These are phyloP conservation scores for Diplocarpon mali DNA, from an alignment of 2,329 filamentous ascomycete genomes.

Conservation along the genomic window DNA sequence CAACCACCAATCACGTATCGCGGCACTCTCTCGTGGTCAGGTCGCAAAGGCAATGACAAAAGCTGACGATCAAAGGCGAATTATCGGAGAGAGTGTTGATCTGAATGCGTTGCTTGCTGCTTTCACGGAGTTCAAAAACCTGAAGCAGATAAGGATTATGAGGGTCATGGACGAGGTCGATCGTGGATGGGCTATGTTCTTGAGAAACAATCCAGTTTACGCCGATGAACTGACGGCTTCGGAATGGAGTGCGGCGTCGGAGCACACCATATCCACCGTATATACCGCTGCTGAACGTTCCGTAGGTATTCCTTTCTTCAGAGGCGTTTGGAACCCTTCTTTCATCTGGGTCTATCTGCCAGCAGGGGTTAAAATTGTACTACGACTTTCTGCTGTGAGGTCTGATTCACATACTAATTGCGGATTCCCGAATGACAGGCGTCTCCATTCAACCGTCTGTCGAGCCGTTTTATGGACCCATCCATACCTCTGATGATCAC, in stretches of 20 bases:
- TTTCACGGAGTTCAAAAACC: slow-evolving; percentile 39
- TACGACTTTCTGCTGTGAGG: too few relatives aligned
- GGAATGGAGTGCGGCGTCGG: slow-evolving; percentile 51
- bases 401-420: too few relatives aligned
- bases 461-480: slow-evolving; percentile 49
- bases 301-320: slow-evolving; percentile 25
- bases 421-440: neutral
- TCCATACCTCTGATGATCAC: slow-evolving; percentile 43
- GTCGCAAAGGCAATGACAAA: slow-evolving; percentile 14
- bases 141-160: slow-evolving; percentile 55
- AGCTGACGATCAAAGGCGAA: slow-evolving; percentile 18
- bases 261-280: slow-evolving; percentile 48
- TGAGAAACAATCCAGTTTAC: slow-evolving; percentile 36
- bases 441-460: slow-evolving; percentile 14
- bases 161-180: slow-evolving; percentile 50
- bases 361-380: too few relatives aligned
- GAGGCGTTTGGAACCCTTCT: neutral
- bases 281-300: slow-evolving; percentile 45
- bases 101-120: slow-evolving; percentile 15
- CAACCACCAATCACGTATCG: neutral
- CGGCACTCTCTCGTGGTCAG: slow-evolving; percentile 7
- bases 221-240: slow-evolving; percentile 37
- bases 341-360: too few relatives aligned
- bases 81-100: slow-evolving; percentile 18
- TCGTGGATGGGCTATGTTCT: slow-evolving; percentile 39